Evolutionary conservation across 2,329 filamentous ascomycete genomes (phyloP).

Genomic region (Fusarium sp.): DNA sequence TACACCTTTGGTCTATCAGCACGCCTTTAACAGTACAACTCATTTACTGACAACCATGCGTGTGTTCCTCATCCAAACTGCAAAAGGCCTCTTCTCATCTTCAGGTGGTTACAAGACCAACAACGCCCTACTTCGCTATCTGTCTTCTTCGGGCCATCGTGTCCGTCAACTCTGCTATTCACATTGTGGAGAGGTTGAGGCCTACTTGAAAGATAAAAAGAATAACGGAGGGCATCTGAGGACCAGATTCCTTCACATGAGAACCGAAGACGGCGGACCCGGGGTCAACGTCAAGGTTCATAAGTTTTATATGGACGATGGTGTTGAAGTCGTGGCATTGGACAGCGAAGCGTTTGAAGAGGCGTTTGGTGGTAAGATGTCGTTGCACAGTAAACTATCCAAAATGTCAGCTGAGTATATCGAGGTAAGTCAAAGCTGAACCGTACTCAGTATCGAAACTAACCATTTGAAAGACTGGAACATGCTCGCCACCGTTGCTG

Average conservation of each 20-base stretch:
- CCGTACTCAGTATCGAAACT: too few species aligned
- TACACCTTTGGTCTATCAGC: accelerated
- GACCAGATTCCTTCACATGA: accelerated
- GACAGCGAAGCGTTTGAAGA: not conserved
- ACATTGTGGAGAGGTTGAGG: not conserved
- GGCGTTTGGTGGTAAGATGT: not conserved
- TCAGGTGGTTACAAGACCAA: constrained; percentile 2
- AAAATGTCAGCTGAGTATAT: not conserved
- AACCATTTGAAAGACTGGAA: not conserved
- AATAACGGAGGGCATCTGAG: accelerated
- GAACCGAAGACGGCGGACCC: not conserved
- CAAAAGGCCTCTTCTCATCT: not conserved
- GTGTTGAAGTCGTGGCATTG: not conserved
- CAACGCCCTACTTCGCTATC: not conserved
- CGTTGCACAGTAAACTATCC: not conserved
- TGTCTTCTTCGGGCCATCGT: not conserved
- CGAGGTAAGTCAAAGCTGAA: not conserved
- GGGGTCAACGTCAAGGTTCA: not conserved
- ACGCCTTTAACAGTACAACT: too few species aligned
- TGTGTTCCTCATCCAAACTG: not conserved
- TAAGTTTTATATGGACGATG: not conserved
- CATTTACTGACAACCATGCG: not conserved
- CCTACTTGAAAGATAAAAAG: not conserved
- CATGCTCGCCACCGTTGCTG: not conserved
- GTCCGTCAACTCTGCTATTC: constrained; percentile 7